Percentiles rank a stretch among this genome's conserved stretches.
phyloP scores from a whole-genome alignment of 495 filamentous ascomycete genomes.

The Penicillium canariense region DNA sequence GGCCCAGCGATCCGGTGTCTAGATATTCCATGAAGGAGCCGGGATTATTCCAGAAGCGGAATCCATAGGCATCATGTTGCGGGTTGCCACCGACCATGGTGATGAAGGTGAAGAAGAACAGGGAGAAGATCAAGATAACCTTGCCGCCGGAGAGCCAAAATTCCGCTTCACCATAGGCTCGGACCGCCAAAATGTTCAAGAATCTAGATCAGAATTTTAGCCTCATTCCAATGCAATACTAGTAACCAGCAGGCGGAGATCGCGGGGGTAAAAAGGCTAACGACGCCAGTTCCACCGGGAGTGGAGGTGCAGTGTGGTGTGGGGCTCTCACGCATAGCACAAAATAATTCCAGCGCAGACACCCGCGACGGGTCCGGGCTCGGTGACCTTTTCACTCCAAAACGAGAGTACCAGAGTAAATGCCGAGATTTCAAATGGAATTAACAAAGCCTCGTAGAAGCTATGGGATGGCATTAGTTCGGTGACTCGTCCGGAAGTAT shows the following conservation, averaged over 20 bases:
- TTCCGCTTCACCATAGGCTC: constrained; percentile 68
- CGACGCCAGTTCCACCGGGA: neutral
- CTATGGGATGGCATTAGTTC: constrained; percentile 6
- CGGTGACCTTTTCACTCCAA: constrained; percentile 58
- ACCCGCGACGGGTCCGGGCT: constrained; percentile 50
- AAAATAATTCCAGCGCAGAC: constrained; percentile 55
- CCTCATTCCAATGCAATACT: constrained; percentile 5
- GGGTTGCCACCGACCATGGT: constrained; percentile 76
- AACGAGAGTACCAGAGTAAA: constrained; percentile 66
- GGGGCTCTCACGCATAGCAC: constrained; percentile 27
- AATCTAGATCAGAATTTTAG: constrained; percentile 27
- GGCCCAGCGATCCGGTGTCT: constrained; percentile 59
- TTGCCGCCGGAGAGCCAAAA: constrained; percentile 71
- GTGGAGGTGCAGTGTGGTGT: neutral
- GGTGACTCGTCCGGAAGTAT: neutral
- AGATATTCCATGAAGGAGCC: constrained; percentile 50
- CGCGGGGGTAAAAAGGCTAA: neutral
- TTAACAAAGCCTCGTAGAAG: constrained; percentile 62
- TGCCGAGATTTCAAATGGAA: constrained; percentile 71
- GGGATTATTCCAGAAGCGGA: constrained; percentile 53
- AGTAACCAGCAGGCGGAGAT: neutral
- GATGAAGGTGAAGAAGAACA: constrained; percentile 42
- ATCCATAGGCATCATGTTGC: constrained; percentile 66
- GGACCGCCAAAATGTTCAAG: constrained; percentile 46
- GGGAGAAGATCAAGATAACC: constrained; percentile 62